Evolutionary conservation across 495 filamentous ascomycete genomes (phyloP), one percentile per base, ranked within the genome.

Genomic region (Ascodesmis nigricans): DNA sequence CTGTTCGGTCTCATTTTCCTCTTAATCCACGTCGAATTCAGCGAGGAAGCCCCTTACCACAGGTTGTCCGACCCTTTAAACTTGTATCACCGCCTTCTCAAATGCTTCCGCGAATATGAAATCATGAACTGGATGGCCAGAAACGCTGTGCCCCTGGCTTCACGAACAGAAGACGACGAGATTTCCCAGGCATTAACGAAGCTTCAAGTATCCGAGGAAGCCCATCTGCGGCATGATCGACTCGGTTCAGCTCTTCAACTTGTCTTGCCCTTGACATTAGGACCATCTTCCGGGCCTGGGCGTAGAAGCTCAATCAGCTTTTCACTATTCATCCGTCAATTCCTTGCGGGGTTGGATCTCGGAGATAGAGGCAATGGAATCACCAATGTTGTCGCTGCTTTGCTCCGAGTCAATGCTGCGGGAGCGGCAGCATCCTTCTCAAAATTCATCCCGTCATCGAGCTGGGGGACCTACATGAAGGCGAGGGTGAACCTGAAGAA

Each of bases 401-500:
- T 52, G 30, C 19, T 52, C 23, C 22, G 39, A 9, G 39, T 37
- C 13, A 42, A 47, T 26, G 39, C 47, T n/a, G 35, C 32, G 5
- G 43, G 39, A n/a, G 24, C 83, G 3, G 80, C 80, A 7, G 58
- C 67, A 36, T 75, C 87, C 46, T 78, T 91, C 43, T 59, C 63
- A 32, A 67, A 66, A 5, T 87, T 78, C 50, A 57, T 71, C 56
- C 48, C 67, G 48, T 53, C 60, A 36, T 71, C 64, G 0, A 50
- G 61, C 19, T 95, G 87, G 69, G 68, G 78, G 3, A 73, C 67
- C 0, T 99, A 99, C 53, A 61, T 92, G 9, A 78, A 79, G 52
- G 84, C 77, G 8, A 75, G 90, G 21, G 61, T 87, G 28, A 65
- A 72, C 48, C 61, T 93, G 11, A 66, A 71, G 9, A 68, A 69